Base-by-base conservation (phyloP, 1,284 basidiomycete species). In the Hortiboletus rubellus region DNA sequence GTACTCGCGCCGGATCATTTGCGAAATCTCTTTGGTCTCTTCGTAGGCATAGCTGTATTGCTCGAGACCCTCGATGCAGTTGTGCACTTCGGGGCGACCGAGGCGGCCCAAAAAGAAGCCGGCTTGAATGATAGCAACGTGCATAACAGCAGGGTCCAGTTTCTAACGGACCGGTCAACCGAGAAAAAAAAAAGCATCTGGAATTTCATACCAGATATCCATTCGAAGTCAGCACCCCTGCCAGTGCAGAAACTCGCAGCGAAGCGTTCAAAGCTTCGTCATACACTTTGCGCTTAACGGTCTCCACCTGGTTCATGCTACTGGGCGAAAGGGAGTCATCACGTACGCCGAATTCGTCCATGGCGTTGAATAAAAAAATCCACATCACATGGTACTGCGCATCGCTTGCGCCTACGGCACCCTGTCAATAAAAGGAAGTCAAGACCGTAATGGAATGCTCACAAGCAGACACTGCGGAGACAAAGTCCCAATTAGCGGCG, bases 361-460 rank as follows among this genome's bases (percentile, higher is more conserved):
- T 70, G 7, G 90, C 90, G 63, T 81, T 85, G 74, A 88, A 91
- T 7, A 91, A 72, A 52, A 85, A 83, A 60, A 91, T 86, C 88
- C 94, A 96, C 82, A 95, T 87, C 63, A 91, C 84, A 74, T 97
- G 94, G 69, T 92, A 95, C 41, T 89, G 91, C 46, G 92, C 89
- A 71, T 97, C 94, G 65, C 88, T 91, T 18, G 89, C 86, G 65
- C 91, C 91, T 78, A 27, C 27, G 37, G 76, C 76, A 78, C 74
- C 31, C 73, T 74, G 77, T 57, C 54, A 55, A 43, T 55, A 44
- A 38, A 34, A 15, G 33, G 24, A 46, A 40, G 41, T 46, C 7
- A 61, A 46, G 37, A 56, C 44, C 52, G 42, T 55, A 50, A 42
- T 60, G 31, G 50, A 54, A 52, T 4, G 77, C 86, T 67, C 66